Percentiles rank a stretch among this genome's conserved stretches.
Evolutionary conservation across 1,139 yeast species (phyloP).

Genomic region (Geotrichum reessii): DNA sequence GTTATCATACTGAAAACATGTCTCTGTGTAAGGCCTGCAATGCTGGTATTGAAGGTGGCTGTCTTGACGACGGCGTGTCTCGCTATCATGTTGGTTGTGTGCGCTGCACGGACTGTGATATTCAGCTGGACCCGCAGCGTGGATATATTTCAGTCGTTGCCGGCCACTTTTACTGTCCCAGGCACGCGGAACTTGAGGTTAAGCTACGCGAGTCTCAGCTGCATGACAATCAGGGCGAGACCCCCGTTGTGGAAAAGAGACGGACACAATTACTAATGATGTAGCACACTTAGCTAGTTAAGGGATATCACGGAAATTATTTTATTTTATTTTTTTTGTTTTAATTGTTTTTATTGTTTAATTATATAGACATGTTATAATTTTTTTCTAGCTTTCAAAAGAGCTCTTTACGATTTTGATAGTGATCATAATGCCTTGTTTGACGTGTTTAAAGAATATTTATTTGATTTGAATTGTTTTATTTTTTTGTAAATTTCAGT

Average conservation of each 20-base stretch:
- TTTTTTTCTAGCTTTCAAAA: neutral
- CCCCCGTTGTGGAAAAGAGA: conserved; percentile 30
- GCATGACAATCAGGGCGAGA: conserved; percentile 19
- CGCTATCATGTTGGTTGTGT: conserved; percentile 35
- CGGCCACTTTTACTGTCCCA: conserved; percentile 32
- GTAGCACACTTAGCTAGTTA: conserved; percentile 16
- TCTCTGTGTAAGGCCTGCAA: conserved; percentile 70
- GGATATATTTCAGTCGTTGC: conserved; percentile 25
- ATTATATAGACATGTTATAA: neutral
- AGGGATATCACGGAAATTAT: neutral
- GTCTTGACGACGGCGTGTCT: conserved; percentile 34
- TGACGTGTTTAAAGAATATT: neutral
- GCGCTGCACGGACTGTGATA: conserved; percentile 32
- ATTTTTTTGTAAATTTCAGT: no score
- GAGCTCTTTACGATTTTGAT: no score
- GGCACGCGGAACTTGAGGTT: conserved; percentile 8
- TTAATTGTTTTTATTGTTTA: neutral
- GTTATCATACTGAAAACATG: conserved; percentile 72
- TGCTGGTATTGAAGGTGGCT: conserved; percentile 81
- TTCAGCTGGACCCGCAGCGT: neutral
- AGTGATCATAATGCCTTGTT: neutral
- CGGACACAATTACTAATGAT: conserved; percentile 33
- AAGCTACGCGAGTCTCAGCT: neutral
- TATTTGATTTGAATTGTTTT: no score
- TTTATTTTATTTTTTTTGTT: neutral